Evolutionary conservation across 768 basidiomycete genomes (phyloP), one percentile per base, ranked within the genome.

Genomic region (Candolleomyces eurysporus): DNA sequence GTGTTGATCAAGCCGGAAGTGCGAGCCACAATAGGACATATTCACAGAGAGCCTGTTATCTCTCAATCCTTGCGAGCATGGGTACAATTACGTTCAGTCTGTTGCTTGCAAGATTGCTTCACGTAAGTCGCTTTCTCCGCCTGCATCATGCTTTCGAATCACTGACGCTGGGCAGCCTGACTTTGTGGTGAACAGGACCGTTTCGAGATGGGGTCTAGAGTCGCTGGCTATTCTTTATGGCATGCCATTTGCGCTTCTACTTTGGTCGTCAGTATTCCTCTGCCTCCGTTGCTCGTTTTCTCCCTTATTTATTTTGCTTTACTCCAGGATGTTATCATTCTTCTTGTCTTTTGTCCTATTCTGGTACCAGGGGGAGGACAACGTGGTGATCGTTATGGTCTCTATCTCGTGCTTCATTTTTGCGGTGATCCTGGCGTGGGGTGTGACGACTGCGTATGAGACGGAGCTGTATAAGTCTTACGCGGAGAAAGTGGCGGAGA

Each of bases 321-420:
- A 19, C 17, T 49, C 49, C 26, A 73, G 72, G 13, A 66, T 67
- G 46, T 40, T 68, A 11, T 65, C 68, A 2, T 70, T 73, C 50
- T 64, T 73, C 22, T 48, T 58, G 31, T 67, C 72, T 21, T 68
- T 73, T 55, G 61, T 65, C 5, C 50, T 64, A 31, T 58, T 67
- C 57, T 70, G 69, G 48, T 63, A 63, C 40, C 48, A 43, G n/a
- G 60, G 62, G 4, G 50, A 52, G 10, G 65, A 67, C 57, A 45
- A 46, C 14, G 31, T 64, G 10, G 61, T 65, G 14, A 63, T 62
- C 22, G 40, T 57, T 1, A 56, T 68, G 30, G 65, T 69, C 39
- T 58, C 60, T 30, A 39, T 66, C 16, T 52, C 63, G 31, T 65
- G 61, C 50, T 53, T 63, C 9, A 31, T 51, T 4, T 45, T 67